These are phyloP conservation scores for Pseudonitzschia pungens DNA, from an alignment of 108 stramenopile genomes.

Conservation along the genomic window DNA sequence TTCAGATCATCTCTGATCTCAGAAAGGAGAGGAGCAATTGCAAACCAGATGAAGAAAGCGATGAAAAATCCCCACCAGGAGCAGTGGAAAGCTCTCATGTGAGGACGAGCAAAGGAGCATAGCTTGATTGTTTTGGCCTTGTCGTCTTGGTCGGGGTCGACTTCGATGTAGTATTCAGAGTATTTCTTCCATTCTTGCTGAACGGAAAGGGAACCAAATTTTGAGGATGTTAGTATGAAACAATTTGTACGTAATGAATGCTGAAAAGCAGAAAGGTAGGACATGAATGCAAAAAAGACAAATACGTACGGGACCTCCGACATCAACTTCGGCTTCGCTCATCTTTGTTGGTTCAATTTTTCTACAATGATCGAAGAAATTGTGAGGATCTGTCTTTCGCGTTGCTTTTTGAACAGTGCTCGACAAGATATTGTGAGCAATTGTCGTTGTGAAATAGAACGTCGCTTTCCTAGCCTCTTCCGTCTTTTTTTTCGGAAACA, in stretches of 20 bases:
- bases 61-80: slow-evolving; percentile 76
- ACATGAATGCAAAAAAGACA: not conserved
- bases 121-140: slow-evolving; percentile 71
- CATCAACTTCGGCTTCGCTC: slow-evolving; percentile 13
- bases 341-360: not conserved
- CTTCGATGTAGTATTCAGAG: slow-evolving; percentile 49
- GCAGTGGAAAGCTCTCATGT: slow-evolving; percentile 82
- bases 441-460: not conserved
- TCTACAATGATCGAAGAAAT: not conserved
- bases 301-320: slow-evolving; percentile 18
- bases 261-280: not conserved
- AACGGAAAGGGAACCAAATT: not conserved
- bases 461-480: not conserved
- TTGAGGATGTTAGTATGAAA: not conserved
- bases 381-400: not conserved
- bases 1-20: slow-evolving; percentile 64
- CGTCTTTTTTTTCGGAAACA: not conserved
- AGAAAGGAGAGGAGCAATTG: slow-evolving; percentile 81
- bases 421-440: not conserved
- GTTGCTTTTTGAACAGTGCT: not conserved
- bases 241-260: too few species aligned
- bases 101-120: slow-evolving; percentile 58
- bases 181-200: slow-evolving; percentile 64
- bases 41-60: slow-evolving; percentile 92
- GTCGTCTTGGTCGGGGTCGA: slow-evolving; percentile 79